Evolutionary conservation across 1,284 basidiomycete genomes (phyloP), one percentile per base, ranked within the genome.

Genomic region (Heterobasidion occidentale): DNA sequence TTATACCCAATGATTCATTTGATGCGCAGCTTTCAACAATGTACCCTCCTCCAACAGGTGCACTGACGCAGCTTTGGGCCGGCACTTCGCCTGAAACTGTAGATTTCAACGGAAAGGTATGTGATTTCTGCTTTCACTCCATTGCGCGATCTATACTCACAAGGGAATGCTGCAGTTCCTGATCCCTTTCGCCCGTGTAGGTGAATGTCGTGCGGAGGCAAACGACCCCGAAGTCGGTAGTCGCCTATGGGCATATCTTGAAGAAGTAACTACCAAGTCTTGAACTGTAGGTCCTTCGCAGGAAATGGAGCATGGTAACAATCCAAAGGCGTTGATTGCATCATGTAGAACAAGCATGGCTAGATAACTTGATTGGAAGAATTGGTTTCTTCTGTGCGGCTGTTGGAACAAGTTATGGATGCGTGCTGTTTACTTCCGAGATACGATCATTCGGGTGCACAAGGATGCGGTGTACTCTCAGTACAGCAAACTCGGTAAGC

Each of bases 21-120:
- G n/a, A 9, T 7, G 46, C 9, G 2, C 17, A 62, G 70, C n/a
- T 42, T n/a, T 50, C 19, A 11, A 33, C 44, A 19, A 19, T 56
- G 14, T 56, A 56, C 15, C 42, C 55, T 14, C 27, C 51, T 19
- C 55, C 38, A 15, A 51, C 34, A 9, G 55, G 55, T 36, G 67
- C 64, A 8, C 59, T 66, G 20, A 70, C 64, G 12, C 68, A 66
- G 58, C 58, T 70, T 0, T 71, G 63, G 54, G 68, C 66, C 0
- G 70, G 63, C 0, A 69, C 67, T 15, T 57, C 62, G 14, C 63
- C 64, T 0, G 63, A 68, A 42, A 65, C 62, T 7, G 58, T 56
- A 8, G 58, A 61, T 7, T 42, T 65, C 7, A 60, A 62, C 45
- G 68, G 68, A 33, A 61, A 66, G 60, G 68, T 67, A 34, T 35